These are phyloP conservation scores for Sungouiozyma intestinalis DNA, from an alignment of 805 yeast genomes.

Conservation along the genomic window DNA sequence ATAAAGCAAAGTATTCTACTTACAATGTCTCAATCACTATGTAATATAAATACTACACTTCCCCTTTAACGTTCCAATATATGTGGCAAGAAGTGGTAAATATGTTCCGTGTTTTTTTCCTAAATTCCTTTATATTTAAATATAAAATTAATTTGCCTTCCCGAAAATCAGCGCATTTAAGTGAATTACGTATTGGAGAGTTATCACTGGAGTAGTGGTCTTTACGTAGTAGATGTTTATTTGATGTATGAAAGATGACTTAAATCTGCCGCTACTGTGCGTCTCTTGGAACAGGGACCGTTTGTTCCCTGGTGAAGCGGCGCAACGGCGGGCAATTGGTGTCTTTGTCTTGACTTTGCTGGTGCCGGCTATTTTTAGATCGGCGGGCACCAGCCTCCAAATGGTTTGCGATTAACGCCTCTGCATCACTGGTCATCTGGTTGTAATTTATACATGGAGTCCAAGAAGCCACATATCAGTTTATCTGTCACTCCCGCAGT, in stretches of 20 bases:
- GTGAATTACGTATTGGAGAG: not conserved
- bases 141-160: not conserved
- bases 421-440: constrained; percentile 6
- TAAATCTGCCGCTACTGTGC: no score
- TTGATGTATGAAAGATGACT: no score
- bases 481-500: constrained; percentile 78
- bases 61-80: no score
- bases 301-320: no score
- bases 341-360: no score
- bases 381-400: constrained; percentile 1
- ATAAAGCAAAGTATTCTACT: no score
- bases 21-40: no score
- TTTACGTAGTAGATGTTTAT: no score
- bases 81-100: constrained; percentile 4
- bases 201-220: not conserved
- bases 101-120: not conserved
- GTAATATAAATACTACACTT: no score
- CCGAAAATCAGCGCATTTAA: not conserved
- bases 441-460: constrained; percentile 56
- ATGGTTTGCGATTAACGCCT: no score
- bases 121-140: not conserved
- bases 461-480: constrained; percentile 71
- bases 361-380: not conserved
- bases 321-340: no score
- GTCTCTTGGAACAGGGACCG: no score